Percentiles rank a stretch among this genome's conserved stretches.
Evolutionary conservation across 2,329 filamentous ascomycete species (phyloP).

Genomic region (Alternaria burnsii): DNA sequence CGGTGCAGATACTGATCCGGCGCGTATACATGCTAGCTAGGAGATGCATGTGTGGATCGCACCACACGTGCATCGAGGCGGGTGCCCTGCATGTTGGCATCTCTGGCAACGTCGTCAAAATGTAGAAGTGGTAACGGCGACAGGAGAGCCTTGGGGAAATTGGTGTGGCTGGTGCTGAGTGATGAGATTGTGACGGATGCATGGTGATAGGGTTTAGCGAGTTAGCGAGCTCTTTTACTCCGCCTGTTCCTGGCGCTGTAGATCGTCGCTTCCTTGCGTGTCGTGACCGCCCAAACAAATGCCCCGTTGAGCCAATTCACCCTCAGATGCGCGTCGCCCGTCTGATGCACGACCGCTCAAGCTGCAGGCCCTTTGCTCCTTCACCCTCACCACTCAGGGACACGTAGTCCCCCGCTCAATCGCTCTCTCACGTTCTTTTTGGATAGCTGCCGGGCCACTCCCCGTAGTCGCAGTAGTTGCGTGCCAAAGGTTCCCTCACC

Average conservation of each 20-base stretch:
- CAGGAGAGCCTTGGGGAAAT: conserved; percentile 1
- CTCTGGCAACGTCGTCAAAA: neutral
- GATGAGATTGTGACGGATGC: conserved; percentile 23
- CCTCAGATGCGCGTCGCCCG: conserved; percentile 17
- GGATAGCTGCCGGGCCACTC: conserved; percentile 14
- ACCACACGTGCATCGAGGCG: conserved; percentile 10
- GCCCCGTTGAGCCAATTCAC: conserved; percentile 16
- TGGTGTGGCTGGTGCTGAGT: neutral
- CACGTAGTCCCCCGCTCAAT: conserved; percentile 10
- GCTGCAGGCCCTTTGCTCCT: conserved; percentile 14
- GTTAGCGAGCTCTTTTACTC: neutral
- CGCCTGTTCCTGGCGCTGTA: conserved; percentile 25
- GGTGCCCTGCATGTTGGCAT: neutral
- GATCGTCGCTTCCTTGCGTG: conserved; percentile 23
- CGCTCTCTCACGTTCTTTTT: conserved; percentile 8
- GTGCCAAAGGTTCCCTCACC: conserved; percentile 29
- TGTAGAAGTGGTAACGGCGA: neutral
- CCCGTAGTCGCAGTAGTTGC: conserved; percentile 18
- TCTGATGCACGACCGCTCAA: conserved; percentile 12
- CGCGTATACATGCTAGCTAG: conserved; percentile 5
- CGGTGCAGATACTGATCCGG: conserved; percentile 9
- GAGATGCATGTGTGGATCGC: conserved; percentile 10
- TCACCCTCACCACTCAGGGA: conserved; percentile 5
- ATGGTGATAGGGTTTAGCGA: conserved; percentile 22
- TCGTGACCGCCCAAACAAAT: conserved; percentile 23